phyloP scores from a whole-genome alignment of 257 asterid genomes.

The Coffea eugenioides region DNA sequence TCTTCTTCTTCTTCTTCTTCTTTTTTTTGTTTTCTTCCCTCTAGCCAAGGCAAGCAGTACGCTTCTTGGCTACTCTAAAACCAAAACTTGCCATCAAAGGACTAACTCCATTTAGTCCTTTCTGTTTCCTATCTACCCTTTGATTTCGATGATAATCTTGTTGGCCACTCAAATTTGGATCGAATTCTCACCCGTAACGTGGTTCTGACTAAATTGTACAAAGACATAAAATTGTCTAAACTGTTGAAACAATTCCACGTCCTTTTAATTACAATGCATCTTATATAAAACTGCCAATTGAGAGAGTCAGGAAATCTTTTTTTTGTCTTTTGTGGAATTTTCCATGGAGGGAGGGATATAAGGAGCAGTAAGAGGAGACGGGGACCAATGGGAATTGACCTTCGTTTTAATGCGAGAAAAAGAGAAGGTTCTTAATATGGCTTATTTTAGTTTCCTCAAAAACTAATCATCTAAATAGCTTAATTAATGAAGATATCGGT shows the following conservation, averaged over 20 bases:
- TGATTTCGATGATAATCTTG: not conserved
- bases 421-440: not conserved
- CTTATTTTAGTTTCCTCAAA: not conserved
- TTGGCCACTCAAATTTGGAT: not conserved
- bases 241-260: not conserved
- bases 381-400: not conserved
- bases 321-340: not conserved
- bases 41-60: not conserved
- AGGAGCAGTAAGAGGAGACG: not conserved
- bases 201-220: not conserved
- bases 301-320: not conserved
- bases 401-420: not conserved
- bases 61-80: not conserved
- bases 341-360: not conserved
- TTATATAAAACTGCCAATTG: not conserved
- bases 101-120: not conserved
- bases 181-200: not conserved
- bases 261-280: not conserved
- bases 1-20: not conserved
- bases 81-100: not conserved
- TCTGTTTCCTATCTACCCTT: not conserved
- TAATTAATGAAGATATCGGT: not conserved
- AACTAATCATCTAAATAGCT: not conserved
- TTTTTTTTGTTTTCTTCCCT: not conserved
- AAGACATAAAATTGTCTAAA: not conserved